Conservation (phyloP, 768 basidiomycete species). For the Saitozyma sp. region DNA sequence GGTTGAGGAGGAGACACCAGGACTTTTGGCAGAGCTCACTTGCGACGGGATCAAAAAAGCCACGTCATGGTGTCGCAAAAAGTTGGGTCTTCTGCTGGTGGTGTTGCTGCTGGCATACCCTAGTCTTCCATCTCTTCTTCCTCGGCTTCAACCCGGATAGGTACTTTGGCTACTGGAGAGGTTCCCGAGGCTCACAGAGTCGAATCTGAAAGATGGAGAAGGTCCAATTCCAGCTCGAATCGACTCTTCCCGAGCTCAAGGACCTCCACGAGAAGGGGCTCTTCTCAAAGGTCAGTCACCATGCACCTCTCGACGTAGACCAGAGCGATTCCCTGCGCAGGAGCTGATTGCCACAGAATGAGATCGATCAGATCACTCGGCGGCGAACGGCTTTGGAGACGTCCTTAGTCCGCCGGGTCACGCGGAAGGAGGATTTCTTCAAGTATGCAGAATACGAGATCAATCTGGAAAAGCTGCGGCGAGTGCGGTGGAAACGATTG, state of each 20-base stretch:
- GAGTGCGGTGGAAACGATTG: constrained; percentile 70
- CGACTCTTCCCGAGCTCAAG: constrained; percentile 95
- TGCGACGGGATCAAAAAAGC: constrained; percentile 5
- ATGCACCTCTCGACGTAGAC: background rate
- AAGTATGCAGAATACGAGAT: constrained; percentile 92
- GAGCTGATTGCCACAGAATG: constrained; percentile 57
- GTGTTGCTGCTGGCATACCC: background rate
- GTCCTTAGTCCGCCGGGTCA: constrained; percentile 75
- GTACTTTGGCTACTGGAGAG: background rate
- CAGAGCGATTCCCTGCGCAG: background rate
- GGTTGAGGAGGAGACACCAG: background rate
- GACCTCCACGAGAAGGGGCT: constrained; percentile 81
- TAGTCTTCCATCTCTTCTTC: background rate
- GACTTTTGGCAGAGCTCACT: background rate
- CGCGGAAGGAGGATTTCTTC: constrained; percentile 83
- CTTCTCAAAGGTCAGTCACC: constrained; percentile 68
- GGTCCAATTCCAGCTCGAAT: constrained; percentile 91
- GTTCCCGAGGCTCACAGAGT: background rate
- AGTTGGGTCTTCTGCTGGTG: constrained; percentile 5
- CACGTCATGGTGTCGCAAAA: constrained; percentile 23
- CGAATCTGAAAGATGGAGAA: constrained; percentile 68
- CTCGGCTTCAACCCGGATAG: background rate
- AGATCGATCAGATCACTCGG: constrained; percentile 80
- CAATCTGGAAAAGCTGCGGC: constrained; percentile 74
- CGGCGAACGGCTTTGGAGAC: constrained; percentile 81